These are phyloP conservation scores for Tylopilus subfusipes DNA, from an alignment of 768 basidiomycete genomes.

Conservation along the genomic window DNA sequence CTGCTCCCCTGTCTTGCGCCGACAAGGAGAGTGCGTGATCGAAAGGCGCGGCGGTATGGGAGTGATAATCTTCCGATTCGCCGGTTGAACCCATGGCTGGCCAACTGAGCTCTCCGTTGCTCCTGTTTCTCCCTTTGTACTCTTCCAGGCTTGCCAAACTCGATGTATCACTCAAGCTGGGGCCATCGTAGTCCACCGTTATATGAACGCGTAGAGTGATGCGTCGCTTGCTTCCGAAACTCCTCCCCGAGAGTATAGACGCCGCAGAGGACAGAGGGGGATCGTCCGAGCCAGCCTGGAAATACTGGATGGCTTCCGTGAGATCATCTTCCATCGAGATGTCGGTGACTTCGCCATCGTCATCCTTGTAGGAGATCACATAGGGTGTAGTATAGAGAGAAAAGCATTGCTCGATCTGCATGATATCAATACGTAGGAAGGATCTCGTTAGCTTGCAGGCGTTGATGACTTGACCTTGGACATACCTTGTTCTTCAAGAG, in stretches of 20 bases:
- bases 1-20: constrained; percentile 65
- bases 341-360: constrained; percentile 75
- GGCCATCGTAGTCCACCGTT: constrained; percentile 85
- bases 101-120: constrained; percentile 41
- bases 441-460: not conserved
- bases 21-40: constrained; percentile 39
- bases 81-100: constrained; percentile 44
- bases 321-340: constrained; percentile 73
- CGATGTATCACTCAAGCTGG: constrained; percentile 83
- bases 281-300: constrained; percentile 72
- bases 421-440: not conserved
- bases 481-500: constrained; percentile 70
- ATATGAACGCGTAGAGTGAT: constrained; percentile 78
- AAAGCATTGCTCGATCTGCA: constrained; percentile 83
- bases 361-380: constrained; percentile 79
- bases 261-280: constrained; percentile 65
- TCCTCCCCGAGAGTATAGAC: constrained; percentile 65
- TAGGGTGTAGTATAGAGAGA: constrained; percentile 67
- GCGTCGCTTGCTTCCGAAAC: constrained; percentile 64
- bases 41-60: constrained; percentile 41
- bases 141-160: constrained; percentile 80
- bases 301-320: constrained; percentile 85
- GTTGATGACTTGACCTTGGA: not conserved
- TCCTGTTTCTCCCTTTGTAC: constrained; percentile 55
- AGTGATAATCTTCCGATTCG: constrained; percentile 57